A percentile compares a stretch with the other conserved stretches of the same genome.
Evolutionary conservation across 2,329 filamentous ascomycete species (phyloP).

Genomic region (Emydomyces testavorans): DNA sequence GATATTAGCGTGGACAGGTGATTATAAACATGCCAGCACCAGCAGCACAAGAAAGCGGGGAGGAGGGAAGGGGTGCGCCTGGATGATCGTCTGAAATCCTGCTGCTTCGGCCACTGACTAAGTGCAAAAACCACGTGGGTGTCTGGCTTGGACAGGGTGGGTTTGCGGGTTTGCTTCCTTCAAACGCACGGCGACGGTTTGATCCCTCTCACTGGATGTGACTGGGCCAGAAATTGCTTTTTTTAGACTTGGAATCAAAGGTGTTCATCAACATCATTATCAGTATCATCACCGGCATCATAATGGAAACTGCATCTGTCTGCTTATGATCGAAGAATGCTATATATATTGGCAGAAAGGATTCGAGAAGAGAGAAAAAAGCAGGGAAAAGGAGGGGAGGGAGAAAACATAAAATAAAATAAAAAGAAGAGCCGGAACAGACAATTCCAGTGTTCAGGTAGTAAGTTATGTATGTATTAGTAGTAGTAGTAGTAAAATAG

Average conservation of each 20-base stretch:
- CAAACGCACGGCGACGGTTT: neutral
- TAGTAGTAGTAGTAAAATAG: too few species aligned
- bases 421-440: neutral
- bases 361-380: neutral
- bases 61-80: too few species aligned
- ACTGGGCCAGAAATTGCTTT: neutral
- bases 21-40: neutral
- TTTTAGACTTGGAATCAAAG: neutral
- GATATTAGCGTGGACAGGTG: too few species aligned
- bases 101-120: neutral
- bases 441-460: neutral
- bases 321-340: too few species aligned
- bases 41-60: too few species aligned
- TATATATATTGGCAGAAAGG: too few species aligned
- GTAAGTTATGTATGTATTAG: neutral
- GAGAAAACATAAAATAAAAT: neutral
- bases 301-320: too few species aligned
- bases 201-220: neutral
- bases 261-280: neutral
- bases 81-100: neutral
- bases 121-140: neutral
- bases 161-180: too few species aligned
- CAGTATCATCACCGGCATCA: too few species aligned
- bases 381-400: neutral
- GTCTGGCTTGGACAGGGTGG: too few species aligned